phyloP scores from a whole-genome alignment of 805 yeast genomes.

The Lipomyces starkeyi region DNA sequence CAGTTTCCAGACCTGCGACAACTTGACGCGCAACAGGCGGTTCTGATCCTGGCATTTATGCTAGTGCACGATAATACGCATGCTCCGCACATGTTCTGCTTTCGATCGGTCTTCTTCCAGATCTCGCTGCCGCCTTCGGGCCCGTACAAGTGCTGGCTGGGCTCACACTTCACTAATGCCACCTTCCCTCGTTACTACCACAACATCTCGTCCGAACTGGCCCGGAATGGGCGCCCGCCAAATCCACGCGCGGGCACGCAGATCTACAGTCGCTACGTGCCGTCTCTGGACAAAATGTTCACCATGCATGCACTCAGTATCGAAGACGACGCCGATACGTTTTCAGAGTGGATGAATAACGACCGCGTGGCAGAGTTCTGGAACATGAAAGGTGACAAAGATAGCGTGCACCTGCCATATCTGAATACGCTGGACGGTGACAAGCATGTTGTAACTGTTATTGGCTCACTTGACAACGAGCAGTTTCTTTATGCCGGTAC shows the following conservation, averaged over 20 bases:
- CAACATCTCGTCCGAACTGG: neutral
- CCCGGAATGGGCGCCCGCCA: slow-evolving; percentile 17
- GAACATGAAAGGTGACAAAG: slow-evolving; percentile 34
- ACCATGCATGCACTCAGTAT: slow-evolving; percentile 24
- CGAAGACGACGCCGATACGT: slow-evolving; percentile 24
- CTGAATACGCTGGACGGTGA: slow-evolving; percentile 28
- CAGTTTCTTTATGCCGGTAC: slow-evolving; percentile 38
- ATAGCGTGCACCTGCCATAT: slow-evolving; percentile 33
- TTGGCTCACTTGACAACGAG: slow-evolving; percentile 38
- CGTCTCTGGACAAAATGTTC: slow-evolving; percentile 28
- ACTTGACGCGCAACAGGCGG: neutral
- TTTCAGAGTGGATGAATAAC: slow-evolving; percentile 40
- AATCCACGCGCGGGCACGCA: neutral
- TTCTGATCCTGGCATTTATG: neutral
- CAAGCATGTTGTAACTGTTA: slow-evolving; percentile 31
- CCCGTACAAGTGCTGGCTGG: slow-evolving; percentile 4
- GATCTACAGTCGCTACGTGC: slow-evolving; percentile 38
- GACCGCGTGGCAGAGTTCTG: slow-evolving; percentile 41
- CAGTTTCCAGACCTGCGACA: neutral
- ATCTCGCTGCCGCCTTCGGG: slow-evolving; percentile 1
- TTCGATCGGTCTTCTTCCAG: slow-evolving; percentile 12
- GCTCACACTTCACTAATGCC: neutral
- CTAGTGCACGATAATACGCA: neutral
- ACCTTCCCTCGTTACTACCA: neutral
- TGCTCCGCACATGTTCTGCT: slow-evolving; percentile 1